Evolutionary conservation across 371 early-diverging fungal genomes (phyloP).

Genomic region (Blakeslea trispora): DNA sequence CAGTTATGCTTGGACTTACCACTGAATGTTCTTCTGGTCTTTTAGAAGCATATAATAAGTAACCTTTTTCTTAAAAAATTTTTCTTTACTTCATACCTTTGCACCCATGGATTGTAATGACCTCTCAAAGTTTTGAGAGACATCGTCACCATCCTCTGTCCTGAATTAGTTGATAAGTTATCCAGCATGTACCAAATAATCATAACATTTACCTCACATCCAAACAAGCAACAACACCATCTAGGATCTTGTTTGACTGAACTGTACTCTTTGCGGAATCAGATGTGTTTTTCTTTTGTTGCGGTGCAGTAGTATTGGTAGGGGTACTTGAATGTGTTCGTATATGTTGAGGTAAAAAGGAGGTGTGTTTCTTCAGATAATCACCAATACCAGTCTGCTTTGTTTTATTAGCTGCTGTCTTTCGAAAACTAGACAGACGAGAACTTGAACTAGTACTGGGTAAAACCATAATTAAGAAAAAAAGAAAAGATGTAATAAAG

Average conservation of each 20-base stretch:
- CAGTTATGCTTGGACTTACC: slow-evolving; percentile 6
- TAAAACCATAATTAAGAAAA: slow-evolving; percentile 2
- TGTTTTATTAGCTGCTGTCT: background rate
- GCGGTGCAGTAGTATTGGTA: background rate
- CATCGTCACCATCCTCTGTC: slow-evolving; percentile 54
- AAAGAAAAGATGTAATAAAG: slow-evolving; percentile 1
- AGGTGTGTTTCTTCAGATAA: background rate
- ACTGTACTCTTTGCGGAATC: slow-evolving; percentile 3
- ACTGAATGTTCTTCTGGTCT: slow-evolving; percentile 15
- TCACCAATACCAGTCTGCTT: slow-evolving; percentile 5
- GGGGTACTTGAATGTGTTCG: slow-evolving; percentile 1
- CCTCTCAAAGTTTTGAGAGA: slow-evolving; percentile 45
- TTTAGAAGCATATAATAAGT: background rate
- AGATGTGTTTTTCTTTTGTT: slow-evolving; percentile 3
- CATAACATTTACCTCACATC: slow-evolving; percentile 38
- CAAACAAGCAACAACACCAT: slow-evolving; percentile 46
- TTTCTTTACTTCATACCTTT: slow-evolving; percentile 15
- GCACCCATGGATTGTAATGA: slow-evolving; percentile 51
- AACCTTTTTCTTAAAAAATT: background rate
- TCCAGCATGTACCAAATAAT: no score
- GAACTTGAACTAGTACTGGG: background rate
- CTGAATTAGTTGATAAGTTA: slow-evolving; percentile 12
- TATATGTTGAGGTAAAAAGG: slow-evolving; percentile 5
- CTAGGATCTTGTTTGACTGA: slow-evolving; percentile 28
- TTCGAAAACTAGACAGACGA: slow-evolving; percentile 6